Conservation (phyloP, 2,329 filamentous ascomycete genomes). For the Bipolaris sorokiniana region DNA sequence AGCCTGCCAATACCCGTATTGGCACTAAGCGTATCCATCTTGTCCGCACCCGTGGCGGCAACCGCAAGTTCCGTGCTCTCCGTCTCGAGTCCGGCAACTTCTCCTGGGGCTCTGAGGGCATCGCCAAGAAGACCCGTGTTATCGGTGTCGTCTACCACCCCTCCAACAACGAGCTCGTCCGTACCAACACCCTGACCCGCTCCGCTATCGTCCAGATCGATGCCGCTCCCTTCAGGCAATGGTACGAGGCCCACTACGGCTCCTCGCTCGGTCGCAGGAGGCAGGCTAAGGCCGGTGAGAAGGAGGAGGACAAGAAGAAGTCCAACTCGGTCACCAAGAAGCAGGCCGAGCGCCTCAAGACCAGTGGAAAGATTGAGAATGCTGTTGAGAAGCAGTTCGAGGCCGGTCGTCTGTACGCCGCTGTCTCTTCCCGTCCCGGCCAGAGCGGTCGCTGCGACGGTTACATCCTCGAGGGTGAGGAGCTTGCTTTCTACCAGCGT, state of each 20-base stretch:
- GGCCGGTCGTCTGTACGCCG: conserved; percentile 95
- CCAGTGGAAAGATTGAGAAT: conserved; percentile 87
- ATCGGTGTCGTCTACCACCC: conserved; percentile 99
- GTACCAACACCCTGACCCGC: conserved; percentile 99
- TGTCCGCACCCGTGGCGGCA: conserved; percentile 95
- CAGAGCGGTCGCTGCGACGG: conserved; percentile 97
- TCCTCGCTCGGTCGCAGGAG: conserved; percentile 85
- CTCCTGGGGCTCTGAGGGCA: conserved; percentile 97
- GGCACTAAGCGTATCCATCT: conserved; percentile 95
- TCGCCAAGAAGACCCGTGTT: conserved; percentile 98
- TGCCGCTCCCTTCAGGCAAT: conserved; percentile 98
- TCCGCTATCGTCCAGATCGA: conserved; percentile 98
- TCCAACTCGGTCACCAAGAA: conserved; percentile 95
- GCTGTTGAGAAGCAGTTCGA: conserved; percentile 98
- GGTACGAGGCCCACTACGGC: conserved; percentile 99
- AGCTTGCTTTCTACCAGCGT: conserved; percentile 99
- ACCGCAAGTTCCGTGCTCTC: conserved; percentile 99
- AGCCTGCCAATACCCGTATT: conserved; percentile 99
- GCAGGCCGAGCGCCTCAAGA: conserved; percentile 85
- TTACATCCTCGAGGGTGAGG: conserved; percentile 98
- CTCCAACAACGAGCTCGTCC: conserved; percentile 99
- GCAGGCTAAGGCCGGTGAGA: conserved; percentile 78
- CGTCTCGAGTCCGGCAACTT: conserved; percentile 99
- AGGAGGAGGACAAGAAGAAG: conserved; percentile 90
- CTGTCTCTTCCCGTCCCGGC: conserved; percentile 89